Percentiles rank a stretch among this genome's conserved stretches.
phyloP scores from a whole-genome alignment of 257 asterid species.

The Solanum rostratum region DNA sequence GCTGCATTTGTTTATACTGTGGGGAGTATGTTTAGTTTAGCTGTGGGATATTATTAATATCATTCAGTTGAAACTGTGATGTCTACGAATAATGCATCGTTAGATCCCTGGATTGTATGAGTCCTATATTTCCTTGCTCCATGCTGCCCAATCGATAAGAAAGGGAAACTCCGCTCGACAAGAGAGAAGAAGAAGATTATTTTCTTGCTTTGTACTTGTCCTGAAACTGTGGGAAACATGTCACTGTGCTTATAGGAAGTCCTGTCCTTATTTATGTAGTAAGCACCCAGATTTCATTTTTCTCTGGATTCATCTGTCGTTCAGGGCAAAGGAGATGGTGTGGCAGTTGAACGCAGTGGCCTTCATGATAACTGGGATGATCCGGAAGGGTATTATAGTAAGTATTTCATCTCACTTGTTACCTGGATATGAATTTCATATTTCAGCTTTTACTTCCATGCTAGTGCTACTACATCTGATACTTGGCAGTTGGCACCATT shows the following conservation, averaged over 20 bases:
- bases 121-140: background rate
- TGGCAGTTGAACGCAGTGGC: slow-evolving; percentile 67
- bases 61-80: background rate
- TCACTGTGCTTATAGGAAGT: background rate
- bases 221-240: background rate
- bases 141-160: background rate
- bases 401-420: slow-evolving; percentile 5
- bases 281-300: background rate
- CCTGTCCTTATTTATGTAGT: background rate
- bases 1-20: no score
- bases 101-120: background rate
- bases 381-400: slow-evolving; percentile 92
- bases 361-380: slow-evolving; percentile 96
- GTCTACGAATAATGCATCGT: background rate
- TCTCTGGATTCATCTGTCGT: background rate
- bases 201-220: background rate
- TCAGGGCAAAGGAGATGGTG: slow-evolving; percentile 76
- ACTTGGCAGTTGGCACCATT: background rate
- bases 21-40: background rate
- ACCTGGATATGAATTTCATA: background rate
- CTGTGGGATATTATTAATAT: background rate
- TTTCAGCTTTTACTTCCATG: background rate
- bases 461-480: background rate
- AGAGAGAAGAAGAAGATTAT: background rate
- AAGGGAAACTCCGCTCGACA: background rate